Base-by-base conservation (phyloP, 176 grass and related monocot species). In the Chrysopogon serrulatus region DNA sequence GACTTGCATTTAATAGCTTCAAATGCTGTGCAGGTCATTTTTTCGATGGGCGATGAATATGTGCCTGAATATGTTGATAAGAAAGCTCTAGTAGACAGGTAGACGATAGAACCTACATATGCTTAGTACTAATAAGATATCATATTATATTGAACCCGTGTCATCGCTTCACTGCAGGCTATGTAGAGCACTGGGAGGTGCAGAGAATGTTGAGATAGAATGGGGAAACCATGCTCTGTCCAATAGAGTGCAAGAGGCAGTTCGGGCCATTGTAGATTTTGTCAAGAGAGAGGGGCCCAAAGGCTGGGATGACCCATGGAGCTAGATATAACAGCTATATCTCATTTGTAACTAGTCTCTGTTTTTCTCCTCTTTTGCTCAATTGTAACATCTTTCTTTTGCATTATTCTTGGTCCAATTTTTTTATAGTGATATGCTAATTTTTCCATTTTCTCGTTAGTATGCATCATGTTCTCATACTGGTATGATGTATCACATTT, bases 271-370 rank as follows among this genome's bases (percentile, higher is more conserved):
- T 80, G 44, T 99, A 73, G 96, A 99, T 87, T 99, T 99, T 88
- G 89, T 99, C 71, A 99, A 94, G 85, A 90, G 91, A 85, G 96
- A 99, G 81, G 96, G 96, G 41, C 93, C 91, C 17, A 96, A 94
- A 86, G 96, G 96, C 44, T 99, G 96, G 96, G 96, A 99, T 69
- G 96, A 99, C 84, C 96, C 96, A 13, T 99, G 96, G 96, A 90
- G 86, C 77, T 99, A 96, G 90, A 82, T 74, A 74, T 37, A 60
- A 3, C 54, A 82, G 76, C 45, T 8, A 47, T 85, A 54, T 82
- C n/a, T 57, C 65, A 82, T 57, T 27, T 88, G 86, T 77, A 89
- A 68, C 64, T 75, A 64, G 76, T 80, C 8, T 60, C 75, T 64
- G 24, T 73, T 79, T 28, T 31, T 31, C 13, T 36, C 27, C 28